Base-by-base conservation (phyloP, 345 rosid species). In the Murraya paniculata region DNA sequence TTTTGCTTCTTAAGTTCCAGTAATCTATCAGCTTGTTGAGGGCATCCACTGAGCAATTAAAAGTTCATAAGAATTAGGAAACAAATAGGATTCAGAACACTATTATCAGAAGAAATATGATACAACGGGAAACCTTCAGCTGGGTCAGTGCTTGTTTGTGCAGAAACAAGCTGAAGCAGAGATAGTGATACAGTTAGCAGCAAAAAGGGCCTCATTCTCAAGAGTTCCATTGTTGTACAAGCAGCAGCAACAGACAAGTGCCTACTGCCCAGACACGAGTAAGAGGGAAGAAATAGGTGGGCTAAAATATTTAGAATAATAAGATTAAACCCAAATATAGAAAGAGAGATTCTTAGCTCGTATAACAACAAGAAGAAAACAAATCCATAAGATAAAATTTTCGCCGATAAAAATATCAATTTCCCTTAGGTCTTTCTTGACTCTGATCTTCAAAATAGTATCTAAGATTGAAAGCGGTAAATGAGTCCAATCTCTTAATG, bases 1-100 rank as follows among this genome's bases (percentile, higher is more conserved):
- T 48, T 65, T 80, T 84, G 65, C 77, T 83, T 50, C 86, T 85
- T 77, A 90, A 76, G 35, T 82, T 77, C 91, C 90, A 90, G 82
- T 84, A 31, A 69, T 84, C 84, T 57, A 88, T 80, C 65, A 90
- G 57, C 78, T 73, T 87, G 64, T 68, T 79, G 28, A 90, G 84
- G 13, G 91, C 90, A 77, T 82, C 79, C 85, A 79, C 93, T 90
- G 82, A 58, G 25, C 59, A 56, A 78, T 41, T 64, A 66, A 27
- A 57, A 38, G 45, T 76, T 24, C 9, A 68, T 57, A 7, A 61
- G 39, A 62, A 68, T 7, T 33, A 50, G 18, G 61, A 55, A 28
- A 13, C 10, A 36, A 11, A 9, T 38, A 36, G 35, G 16, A 76
- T 71, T 22, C 36, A 45, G 22, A 58, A 7, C 9, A 48, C 27